Evolutionary conservation across 768 basidiomycete species (phyloP).

Genomic region (Macrolepiota dolichaula): DNA sequence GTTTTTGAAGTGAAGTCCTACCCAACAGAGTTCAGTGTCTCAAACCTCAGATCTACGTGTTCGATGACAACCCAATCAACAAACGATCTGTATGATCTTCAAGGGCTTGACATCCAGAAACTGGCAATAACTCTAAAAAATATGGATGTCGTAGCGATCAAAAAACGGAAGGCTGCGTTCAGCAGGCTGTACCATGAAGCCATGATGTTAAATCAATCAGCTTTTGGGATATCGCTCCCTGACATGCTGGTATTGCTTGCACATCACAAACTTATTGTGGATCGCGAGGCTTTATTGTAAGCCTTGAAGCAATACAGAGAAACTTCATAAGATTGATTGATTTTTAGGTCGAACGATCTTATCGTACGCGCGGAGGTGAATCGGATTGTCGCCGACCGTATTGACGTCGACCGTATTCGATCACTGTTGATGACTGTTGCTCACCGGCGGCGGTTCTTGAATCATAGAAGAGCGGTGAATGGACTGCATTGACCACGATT

Average conservation of each 20-base stretch:
- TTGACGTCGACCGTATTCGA: slow-evolving; percentile 81
- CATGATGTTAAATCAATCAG: slow-evolving; percentile 60
- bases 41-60: slow-evolving; percentile 54
- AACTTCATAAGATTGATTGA: neutral
- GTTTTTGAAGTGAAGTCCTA: slow-evolving; percentile 89
- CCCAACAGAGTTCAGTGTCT: slow-evolving; percentile 61
- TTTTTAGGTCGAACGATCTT: slow-evolving; percentile 72
- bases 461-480: slow-evolving; percentile 37
- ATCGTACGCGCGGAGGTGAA: slow-evolving; percentile 73
- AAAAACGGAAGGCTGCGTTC: slow-evolving; percentile 67
- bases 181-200: slow-evolving; percentile 87
- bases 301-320: slow-evolving; percentile 24
- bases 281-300: slow-evolving; percentile 84
- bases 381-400: slow-evolving; percentile 76
- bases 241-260: slow-evolving; percentile 84
- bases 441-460: slow-evolving; percentile 65
- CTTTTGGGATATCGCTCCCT: slow-evolving; percentile 86
- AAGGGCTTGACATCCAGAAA: slow-evolving; percentile 59
- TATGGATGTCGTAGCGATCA: slow-evolving; percentile 63
- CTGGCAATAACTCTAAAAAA: slow-evolving; percentile 54
- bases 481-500: slow-evolving; percentile 39
- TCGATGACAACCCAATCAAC: slow-evolving; percentile 31
- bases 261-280: slow-evolving; percentile 89
- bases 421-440: slow-evolving; percentile 75
- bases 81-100: slow-evolving; percentile 15